Evolutionary conservation across 192 early-diverging fungal species (phyloP).

Genomic region (Coemansia javaensis): DNA sequence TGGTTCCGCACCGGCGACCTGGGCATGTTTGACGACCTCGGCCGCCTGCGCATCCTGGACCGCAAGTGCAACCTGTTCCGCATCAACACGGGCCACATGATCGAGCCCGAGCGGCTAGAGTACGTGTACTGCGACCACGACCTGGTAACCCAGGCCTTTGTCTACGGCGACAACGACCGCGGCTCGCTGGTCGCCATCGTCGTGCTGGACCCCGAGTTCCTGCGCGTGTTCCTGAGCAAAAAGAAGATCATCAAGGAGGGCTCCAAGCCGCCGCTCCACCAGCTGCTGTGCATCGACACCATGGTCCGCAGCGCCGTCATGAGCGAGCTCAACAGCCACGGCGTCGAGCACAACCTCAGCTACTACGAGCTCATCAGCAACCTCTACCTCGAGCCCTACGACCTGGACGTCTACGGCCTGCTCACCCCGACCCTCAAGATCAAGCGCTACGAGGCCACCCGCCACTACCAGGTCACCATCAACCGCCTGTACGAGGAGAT

Average conservation of each 20-base stretch:
- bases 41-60: conserved; percentile 84
- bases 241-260: conserved; percentile 44
- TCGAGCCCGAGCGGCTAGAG: conserved; percentile 93
- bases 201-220: conserved; percentile 64
- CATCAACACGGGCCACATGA: conserved; percentile 81
- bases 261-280: conserved; percentile 49
- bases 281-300: conserved; percentile 60
- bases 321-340: conserved; percentile 54
- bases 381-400: conserved; percentile 60
- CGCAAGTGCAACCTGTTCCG: conserved; percentile 95
- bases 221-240: conserved; percentile 52
- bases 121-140: conserved; percentile 77
- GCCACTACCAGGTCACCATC: conserved; percentile 53
- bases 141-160: conserved; percentile 65
- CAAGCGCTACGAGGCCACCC: conserved; percentile 50
- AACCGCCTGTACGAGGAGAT: conserved; percentile 61
- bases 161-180: conserved; percentile 79
- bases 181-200: conserved; percentile 68
- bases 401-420: conserved; percentile 72
- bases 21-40: conserved; percentile 80
- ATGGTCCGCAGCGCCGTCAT: conserved; percentile 55
- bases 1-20: conserved; percentile 95
- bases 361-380: conserved; percentile 70
- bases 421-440: conserved; percentile 78
- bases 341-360: conserved; percentile 57